These are phyloP conservation scores for Grosmannia clavigera DNA, from an alignment of 2,329 filamentous ascomycete genomes.

Conservation along the genomic window DNA sequence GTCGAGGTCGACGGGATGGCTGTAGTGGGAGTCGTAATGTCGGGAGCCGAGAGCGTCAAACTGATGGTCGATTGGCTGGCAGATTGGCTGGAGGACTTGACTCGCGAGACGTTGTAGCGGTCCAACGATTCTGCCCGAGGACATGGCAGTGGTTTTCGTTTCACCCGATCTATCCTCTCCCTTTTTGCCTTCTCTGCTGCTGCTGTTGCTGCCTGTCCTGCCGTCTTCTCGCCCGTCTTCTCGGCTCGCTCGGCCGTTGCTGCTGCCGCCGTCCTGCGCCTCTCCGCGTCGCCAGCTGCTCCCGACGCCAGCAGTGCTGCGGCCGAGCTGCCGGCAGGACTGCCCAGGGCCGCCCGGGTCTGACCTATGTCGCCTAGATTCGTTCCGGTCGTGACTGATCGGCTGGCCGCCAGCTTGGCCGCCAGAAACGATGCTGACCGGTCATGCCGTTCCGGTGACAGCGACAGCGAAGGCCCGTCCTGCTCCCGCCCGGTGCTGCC, in stretches of 20 bases:
- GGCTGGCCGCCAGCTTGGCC: constrained; percentile 48
- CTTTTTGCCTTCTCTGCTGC: neutral
- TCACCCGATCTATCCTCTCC: too few species aligned
- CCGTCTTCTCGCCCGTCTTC: neutral
- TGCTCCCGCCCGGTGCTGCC: neutral
- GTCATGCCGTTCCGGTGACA: neutral
- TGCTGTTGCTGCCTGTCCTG: neutral
- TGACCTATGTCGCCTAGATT: constrained; percentile 26
- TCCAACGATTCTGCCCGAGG: neutral
- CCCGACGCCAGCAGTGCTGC: constrained; percentile 4
- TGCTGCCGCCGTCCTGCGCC: neutral
- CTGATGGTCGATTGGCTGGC: constrained; percentile 17
- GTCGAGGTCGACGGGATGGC: constrained; percentile 50
- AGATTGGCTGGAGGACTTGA: too few species aligned
- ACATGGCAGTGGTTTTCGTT: neutral
- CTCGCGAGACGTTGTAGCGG: neutral
- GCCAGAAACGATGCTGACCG: constrained; percentile 45
- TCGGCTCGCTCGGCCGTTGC: neutral
- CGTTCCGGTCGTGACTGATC: constrained; percentile 36
- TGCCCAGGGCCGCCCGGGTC: neutral
- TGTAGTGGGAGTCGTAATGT: constrained; percentile 35
- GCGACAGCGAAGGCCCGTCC: neutral
- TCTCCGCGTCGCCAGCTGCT: constrained; percentile 1
- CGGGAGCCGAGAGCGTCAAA: constrained; percentile 24
- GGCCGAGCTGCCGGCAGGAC: constrained; percentile 3